Evolutionary conservation across 805 yeast genomes (phyloP), one percentile per base, ranked within the genome.

Genomic region (Candida ficus): DNA sequence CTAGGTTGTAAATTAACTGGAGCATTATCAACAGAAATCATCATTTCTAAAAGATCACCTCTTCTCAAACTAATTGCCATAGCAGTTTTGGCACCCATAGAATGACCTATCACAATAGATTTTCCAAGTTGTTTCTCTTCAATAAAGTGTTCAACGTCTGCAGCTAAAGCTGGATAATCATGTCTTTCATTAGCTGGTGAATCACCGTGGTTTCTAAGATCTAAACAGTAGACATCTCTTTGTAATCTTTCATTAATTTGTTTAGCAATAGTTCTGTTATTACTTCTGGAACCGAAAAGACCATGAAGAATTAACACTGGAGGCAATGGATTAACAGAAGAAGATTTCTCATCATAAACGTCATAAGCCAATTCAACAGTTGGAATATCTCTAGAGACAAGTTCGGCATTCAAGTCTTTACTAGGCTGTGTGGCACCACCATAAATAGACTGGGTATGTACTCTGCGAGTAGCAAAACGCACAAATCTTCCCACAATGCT

Each of bases 51-150:
- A 10, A 80, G 50, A 1, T 75, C 73, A 0, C 90, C 91, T 18
- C 74, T 67, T 37, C 88, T 67, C 43, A 93, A 64, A 0, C 87
- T 81, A 5, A 84, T 67, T 0, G 93, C 89, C 97, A 91, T 90
- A 6, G 83, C 96, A 0, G 91, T 75, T 55, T 91, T 90, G 5
- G 95, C 99, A 7, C 99, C 99, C 93, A 86, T 83, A 0, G 91
- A 83, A 57, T 84, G 93, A 0, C 95, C 95, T 14, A 84, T 64
- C 16, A 84, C 44, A n/a, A 84, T 75, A 0, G 86, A 83, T 37
- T 73, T 70, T 11, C 54, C 56, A 17, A 60, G 44, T 3, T 45
- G 53, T 5, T 59, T 66, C 42, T 46, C 57, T 1, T 56, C 52
- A 10, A 90, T 72, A 56, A 89, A 91, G 16, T 63, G 52, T 49